Conservation (phyloP, 1,284 basidiomycete species). For the Apiotrichum sp. region DNA sequence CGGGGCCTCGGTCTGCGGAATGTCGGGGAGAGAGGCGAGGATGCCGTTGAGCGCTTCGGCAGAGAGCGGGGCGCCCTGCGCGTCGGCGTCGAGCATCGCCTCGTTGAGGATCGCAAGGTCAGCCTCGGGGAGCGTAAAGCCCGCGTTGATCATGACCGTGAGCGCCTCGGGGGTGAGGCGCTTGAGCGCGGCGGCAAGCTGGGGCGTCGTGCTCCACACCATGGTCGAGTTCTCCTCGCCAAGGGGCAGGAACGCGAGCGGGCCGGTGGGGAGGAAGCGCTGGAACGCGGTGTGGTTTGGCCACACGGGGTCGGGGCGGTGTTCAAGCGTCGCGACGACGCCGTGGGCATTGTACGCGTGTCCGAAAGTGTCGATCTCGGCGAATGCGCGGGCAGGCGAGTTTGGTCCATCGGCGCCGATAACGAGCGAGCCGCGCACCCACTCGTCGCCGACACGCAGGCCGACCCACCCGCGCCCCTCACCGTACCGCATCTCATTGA, state of each 20-base stretch:
- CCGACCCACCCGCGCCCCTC: constrained; percentile 42
- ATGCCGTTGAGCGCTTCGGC: constrained; percentile 22
- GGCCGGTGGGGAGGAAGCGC: constrained; percentile 90
- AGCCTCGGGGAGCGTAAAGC: constrained; percentile 76
- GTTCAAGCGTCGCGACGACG: constrained; percentile 80
- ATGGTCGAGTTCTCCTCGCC: constrained; percentile 71
- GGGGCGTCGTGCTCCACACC: constrained; percentile 88
- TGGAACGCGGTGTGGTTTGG: constrained; percentile 84
- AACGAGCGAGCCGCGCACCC: constrained; percentile 42
- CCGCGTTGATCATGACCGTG: constrained; percentile 76
- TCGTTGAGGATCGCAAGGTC: constrained; percentile 66
- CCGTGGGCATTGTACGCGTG: constrained; percentile 89
- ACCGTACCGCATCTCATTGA: constrained; percentile 37
- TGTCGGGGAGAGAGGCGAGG: constrained; percentile 47
- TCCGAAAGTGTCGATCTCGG: constrained; percentile 80
- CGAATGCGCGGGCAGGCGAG: constrained; percentile 84
- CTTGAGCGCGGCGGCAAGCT: constrained; percentile 67
- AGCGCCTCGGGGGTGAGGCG: constrained; percentile 63
- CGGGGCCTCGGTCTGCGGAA: constrained; percentile 44
- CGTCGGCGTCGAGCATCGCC: constrained; percentile 52
- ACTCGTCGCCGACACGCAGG: constrained; percentile 34
- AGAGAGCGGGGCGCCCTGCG: constrained; percentile 16
- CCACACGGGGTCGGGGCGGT: constrained; percentile 52
- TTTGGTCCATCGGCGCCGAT: constrained; percentile 94
- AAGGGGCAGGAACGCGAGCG: constrained; percentile 87